Evolutionary conservation across 495 filamentous ascomycete species (phyloP).

Genomic region (Geopyxis carbonaria): DNA sequence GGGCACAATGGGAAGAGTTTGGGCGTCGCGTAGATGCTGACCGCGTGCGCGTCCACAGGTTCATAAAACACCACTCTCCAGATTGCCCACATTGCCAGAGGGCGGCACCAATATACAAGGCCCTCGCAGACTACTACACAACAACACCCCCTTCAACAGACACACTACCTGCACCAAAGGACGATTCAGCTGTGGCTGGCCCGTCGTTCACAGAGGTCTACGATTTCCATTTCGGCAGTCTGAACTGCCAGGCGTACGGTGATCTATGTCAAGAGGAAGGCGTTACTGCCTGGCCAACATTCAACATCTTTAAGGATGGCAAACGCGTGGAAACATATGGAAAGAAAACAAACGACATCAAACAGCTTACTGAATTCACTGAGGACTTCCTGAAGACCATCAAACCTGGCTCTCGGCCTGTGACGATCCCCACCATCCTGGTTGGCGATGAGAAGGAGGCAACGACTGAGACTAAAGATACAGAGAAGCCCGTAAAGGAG

Average conservation of each 20-base stretch:
- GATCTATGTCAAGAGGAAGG: constrained; percentile 44
- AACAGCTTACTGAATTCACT: constrained; percentile 42
- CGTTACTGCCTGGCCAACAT: constrained; percentile 52
- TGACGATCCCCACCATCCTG: constrained; percentile 10
- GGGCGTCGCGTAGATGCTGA: constrained; percentile 6
- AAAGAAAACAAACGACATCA: constrained; percentile 12
- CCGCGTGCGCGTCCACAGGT: constrained; percentile 30
- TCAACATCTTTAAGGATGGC: constrained; percentile 71
- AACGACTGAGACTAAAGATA: constrained; percentile 3
- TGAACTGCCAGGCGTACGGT: constrained; percentile 70
- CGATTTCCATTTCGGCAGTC: constrained; percentile 67
- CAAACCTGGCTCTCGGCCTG: constrained; percentile 59
- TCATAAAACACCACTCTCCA: constrained; percentile 63
- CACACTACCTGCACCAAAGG: constrained; percentile 22
- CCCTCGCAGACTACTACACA: constrained; percentile 91
- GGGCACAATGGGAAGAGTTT: not conserved
- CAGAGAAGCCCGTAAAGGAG: constrained; percentile 10
- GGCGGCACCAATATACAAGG: constrained; percentile 76
- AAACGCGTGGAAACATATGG: constrained; percentile 46
- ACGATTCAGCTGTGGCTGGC: constrained; percentile 11
- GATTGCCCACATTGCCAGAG: constrained; percentile 48
- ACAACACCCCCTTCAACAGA: constrained; percentile 42
- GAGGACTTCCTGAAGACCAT: constrained; percentile 61
- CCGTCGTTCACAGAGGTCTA: constrained; percentile 51
- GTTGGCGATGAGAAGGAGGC: constrained; percentile 9